These are phyloP conservation scores for Rhodofomes roseus DNA, from an alignment of 1,284 basidiomycete genomes.

Conservation along the genomic window DNA sequence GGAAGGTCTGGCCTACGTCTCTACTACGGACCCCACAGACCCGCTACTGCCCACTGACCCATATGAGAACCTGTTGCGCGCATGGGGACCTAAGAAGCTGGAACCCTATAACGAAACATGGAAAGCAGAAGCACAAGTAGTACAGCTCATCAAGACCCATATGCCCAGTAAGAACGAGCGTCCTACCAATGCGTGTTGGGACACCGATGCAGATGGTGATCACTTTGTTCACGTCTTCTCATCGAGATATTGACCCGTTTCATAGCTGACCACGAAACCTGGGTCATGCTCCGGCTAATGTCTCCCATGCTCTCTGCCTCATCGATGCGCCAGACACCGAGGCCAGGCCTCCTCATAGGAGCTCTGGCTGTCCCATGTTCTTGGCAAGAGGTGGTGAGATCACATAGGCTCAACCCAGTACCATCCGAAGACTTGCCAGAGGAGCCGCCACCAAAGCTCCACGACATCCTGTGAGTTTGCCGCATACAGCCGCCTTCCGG, in stretches of 20 bases:
- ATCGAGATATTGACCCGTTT: background rate
- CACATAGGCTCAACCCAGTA: background rate
- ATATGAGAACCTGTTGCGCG: constrained; percentile 35
- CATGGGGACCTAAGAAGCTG: constrained; percentile 26
- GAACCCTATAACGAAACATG: constrained; percentile 43
- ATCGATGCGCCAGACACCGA: constrained; percentile 36
- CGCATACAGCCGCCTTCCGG: background rate
- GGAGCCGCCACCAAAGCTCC: constrained; percentile 3
- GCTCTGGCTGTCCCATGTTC: constrained; percentile 5
- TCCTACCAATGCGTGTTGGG: constrained; percentile 29
- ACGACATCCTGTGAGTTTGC: constrained; percentile 15
- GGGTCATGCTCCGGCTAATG: constrained; percentile 28
- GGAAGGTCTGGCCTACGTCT: constrained; percentile 37
- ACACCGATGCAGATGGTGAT: constrained; percentile 26
- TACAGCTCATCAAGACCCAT: constrained; percentile 36
- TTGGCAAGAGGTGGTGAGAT: constrained; percentile 6
- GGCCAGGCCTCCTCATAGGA: constrained; percentile 16
- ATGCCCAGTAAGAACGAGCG: constrained; percentile 16
- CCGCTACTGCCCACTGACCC: constrained; percentile 49
- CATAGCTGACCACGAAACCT: constrained; percentile 19
- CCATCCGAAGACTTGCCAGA: constrained; percentile 3
- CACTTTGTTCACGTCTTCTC: background rate
- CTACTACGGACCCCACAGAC: constrained; percentile 45
- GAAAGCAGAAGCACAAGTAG: constrained; percentile 32
- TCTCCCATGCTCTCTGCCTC: constrained; percentile 38